Evolutionary conservation across 352 stramenopile species (phyloP), one percentile per base, ranked within the genome.

Genomic region (Globisporangium radiosum): DNA sequence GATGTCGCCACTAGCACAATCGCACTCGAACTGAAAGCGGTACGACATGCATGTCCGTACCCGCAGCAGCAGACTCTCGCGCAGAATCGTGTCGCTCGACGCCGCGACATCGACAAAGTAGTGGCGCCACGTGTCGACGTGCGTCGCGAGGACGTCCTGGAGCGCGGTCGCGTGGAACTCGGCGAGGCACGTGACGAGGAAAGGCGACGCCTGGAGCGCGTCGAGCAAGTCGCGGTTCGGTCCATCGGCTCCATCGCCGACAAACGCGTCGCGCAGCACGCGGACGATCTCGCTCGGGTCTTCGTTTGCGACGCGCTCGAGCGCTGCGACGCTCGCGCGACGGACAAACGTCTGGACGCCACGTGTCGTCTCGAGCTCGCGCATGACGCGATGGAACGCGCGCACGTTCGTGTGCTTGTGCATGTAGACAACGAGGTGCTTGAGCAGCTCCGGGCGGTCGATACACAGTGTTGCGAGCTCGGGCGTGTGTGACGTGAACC

Each of bases 401-500:
- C 68, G 70, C 7, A 72, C 70, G 14, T 87, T 73, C 0, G 62
- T 75, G 14, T 68, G 65, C 15, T 75, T 60, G 49, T 92, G 72
- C 69, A 92, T 83, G 48, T 85, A 78, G 2, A 66, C 54, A 47
- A 92, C 87, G 17, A 92, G 39, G n/a, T 78, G 60, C 60, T 87
- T 82, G 44, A 88, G 57, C 6, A 76, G 52, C 48, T 90, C 78
- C 0, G 76, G 72, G 40, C 80, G 69, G 45, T 80, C 66, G 42
- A 92, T 68, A 17, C 82, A 71, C 11, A 88, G 55, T 43, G 64
- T 49, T 0, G 73, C 72, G n/a, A 88, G 66, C 39, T 92, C 76
- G 19, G 55, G 56, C 9, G 71, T 65, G 60, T 92, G 79, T 0
- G 72, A 72, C 0, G 65, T 64, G 60, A 90, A 87, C 81, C 81